Evolutionary conservation across 192 early-diverging fungal species (phyloP).

Genomic region (Umbelopsis ramanniana): DNA sequence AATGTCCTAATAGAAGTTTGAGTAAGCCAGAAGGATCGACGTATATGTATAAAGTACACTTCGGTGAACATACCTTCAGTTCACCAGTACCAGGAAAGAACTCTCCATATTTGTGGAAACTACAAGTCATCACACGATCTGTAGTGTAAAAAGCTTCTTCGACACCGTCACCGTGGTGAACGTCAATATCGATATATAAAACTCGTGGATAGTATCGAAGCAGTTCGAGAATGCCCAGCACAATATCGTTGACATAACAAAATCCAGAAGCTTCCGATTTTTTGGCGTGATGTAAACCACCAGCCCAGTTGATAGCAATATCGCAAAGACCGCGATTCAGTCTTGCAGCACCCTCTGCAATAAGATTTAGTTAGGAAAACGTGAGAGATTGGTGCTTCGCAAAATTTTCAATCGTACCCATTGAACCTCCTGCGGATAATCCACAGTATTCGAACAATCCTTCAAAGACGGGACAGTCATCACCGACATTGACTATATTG

Average conservation of each 20-base stretch:
- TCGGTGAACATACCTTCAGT: slow-evolving; percentile 40
- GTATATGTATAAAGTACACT: not conserved
- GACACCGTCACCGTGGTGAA: slow-evolving; percentile 94
- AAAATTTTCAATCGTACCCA: slow-evolving; percentile 52
- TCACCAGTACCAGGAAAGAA: slow-evolving; percentile 98
- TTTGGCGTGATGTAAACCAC: slow-evolving; percentile 97
- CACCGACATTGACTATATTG: slow-evolving; percentile 72
- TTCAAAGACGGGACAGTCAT: slow-evolving; percentile 97
- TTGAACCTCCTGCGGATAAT: slow-evolving; percentile 90
- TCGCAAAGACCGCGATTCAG: slow-evolving; percentile 82
- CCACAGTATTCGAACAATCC: slow-evolving; percentile 95
- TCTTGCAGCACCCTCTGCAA: slow-evolving; percentile 80
- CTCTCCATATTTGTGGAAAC: slow-evolving; percentile 93
- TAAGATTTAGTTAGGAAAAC: slow-evolving; percentile 5
- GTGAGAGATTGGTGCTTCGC: not conserved
- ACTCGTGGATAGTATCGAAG: slow-evolving; percentile 84
- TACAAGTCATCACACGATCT: slow-evolving; percentile 94
- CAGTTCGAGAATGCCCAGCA: slow-evolving; percentile 65
- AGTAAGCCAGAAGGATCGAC: not conserved
- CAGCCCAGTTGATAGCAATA: slow-evolving; percentile 95
- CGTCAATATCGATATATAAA: slow-evolving; percentile 92
- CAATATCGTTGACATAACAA: slow-evolving; percentile 99
- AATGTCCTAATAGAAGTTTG: slow-evolving; percentile 66
- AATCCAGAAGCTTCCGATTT: slow-evolving; percentile 96
- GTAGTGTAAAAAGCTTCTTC: slow-evolving; percentile 95